Base-by-base conservation (phyloP, 768 basidiomycete genomes). In the Suillus fuscotomentosus region DNA sequence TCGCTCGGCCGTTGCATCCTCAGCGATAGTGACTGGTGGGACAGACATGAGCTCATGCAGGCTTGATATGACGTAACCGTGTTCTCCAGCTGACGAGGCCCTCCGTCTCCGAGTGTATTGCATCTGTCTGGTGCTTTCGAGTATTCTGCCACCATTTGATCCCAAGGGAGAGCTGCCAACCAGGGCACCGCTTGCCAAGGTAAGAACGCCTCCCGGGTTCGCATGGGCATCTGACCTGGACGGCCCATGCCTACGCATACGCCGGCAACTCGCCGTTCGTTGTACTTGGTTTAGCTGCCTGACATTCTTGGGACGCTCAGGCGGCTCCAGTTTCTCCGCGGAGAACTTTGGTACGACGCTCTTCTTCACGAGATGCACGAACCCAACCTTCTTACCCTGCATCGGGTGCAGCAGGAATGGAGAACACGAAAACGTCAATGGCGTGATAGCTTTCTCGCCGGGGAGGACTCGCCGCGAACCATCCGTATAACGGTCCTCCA, bases 311-410 rank as follows among this genome's bases (percentile, higher is more conserved):
- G 64, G 60, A 63, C 71, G 60, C 24, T 63, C 62, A 2, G 84
- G 82, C 1, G 84, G 82, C 66, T 85, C 81, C 65, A 88, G 65
- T 71, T 84, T 88, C 70, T 86, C 86, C 1, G 91, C 85, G 1
- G 82, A 74, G 22, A 93, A 71, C 70, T 89, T 94, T n/a, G 86
- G 75, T 0, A 83, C 79, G 39, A 92, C 78, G 61, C 81, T 85
- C 77, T 94, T 94, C 75, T 82, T 87, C 72, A 94, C 78, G 50
- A 91, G 80, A 24, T 91, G 88, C 76, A 93, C 83, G 45, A 94
- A 73, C 36, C 81, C 83, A 60, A 89, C 77, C 75, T 86, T 90
- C 75, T 83, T 86, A 47, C 86, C 90, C 73, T 89, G 88, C 5
- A 79, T 73, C 0, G 85, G 84, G 65, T 86, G 82, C 36, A 93